These are phyloP conservation scores for Xylaria cubensis DNA, from an alignment of 495 filamentous ascomycete species.

Conservation along the genomic window DNA sequence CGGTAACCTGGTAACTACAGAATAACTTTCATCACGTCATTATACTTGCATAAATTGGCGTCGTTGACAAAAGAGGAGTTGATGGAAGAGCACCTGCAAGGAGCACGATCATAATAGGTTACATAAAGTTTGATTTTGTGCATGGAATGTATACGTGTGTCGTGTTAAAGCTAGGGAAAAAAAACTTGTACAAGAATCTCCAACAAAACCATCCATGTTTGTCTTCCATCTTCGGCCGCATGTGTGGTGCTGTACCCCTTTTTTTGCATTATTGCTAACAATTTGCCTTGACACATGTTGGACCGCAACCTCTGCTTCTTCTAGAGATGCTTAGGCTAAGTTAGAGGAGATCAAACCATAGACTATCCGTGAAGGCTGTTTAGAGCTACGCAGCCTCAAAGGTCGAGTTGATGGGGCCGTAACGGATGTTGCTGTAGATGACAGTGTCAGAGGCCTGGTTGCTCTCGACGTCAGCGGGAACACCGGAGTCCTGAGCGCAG, in stretches of 20 bases:
- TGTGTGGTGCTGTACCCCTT: neutral
- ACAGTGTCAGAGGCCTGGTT: slow-evolving; percentile 51
- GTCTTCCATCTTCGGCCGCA: neutral
- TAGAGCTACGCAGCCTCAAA: slow-evolving; percentile 37
- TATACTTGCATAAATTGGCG: neutral
- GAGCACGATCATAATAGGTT: neutral
- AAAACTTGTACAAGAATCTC: neutral
- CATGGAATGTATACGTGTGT: neutral
- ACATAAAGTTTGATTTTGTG: neutral
- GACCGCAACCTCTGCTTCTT: neutral
- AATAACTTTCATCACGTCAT: neutral
- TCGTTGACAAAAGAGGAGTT: neutral
- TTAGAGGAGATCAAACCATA: neutral
- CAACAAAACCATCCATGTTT: neutral
- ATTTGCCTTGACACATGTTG: neutral
- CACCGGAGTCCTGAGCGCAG: slow-evolving; percentile 65
- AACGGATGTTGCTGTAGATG: slow-evolving; percentile 68
- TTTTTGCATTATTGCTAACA: neutral
- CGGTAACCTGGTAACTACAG: neutral
- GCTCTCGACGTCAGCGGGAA: slow-evolving; percentile 62
- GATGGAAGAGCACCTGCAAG: too few relatives aligned
- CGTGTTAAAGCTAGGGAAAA: neutral
- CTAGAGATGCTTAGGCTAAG: neutral
- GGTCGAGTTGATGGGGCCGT: slow-evolving; percentile 70
- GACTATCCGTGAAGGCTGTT: neutral